phyloP scores from a whole-genome alignment of 2,329 filamentous ascomycete genomes.

The Gaeumannomyces sp. region DNA sequence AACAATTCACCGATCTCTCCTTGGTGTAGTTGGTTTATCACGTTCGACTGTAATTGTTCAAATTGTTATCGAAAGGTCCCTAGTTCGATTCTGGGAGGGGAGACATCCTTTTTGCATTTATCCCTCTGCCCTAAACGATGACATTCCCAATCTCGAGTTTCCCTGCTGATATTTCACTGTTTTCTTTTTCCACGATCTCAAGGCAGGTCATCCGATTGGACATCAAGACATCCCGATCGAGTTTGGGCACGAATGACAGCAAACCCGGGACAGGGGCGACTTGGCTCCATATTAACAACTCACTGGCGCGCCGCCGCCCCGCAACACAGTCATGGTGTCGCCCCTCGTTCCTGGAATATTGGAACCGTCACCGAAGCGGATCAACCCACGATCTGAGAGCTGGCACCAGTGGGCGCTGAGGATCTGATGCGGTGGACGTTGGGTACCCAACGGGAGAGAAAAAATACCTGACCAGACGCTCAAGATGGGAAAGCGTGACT shows the following conservation, averaged over 20 bases:
- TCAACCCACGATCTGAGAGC: neutral
- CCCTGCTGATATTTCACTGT: too few relatives aligned
- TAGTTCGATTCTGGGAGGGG: constrained; percentile 9
- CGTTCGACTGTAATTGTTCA: constrained; percentile 8
- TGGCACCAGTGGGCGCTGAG: neutral
- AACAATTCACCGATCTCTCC: neutral
- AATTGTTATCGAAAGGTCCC: constrained; percentile 7
- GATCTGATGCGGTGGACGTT: neutral
- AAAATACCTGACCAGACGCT: neutral
- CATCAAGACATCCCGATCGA: neutral
- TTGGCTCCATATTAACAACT: neutral
- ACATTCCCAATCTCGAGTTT: neutral
- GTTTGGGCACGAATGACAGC: neutral
- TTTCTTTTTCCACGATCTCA: too few relatives aligned
- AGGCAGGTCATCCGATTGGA: neutral
- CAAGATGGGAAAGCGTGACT: neutral
- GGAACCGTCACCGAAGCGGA: neutral
- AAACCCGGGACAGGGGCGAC: neutral
- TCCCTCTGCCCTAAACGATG: neutral
- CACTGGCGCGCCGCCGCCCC: neutral
- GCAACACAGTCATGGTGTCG: neutral
- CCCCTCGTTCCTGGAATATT: neutral
- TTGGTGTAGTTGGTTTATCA: constrained; percentile 9
- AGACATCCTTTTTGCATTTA: constrained; percentile 4
- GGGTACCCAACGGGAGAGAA: neutral